phyloP scores from a whole-genome alignment of 2,329 filamentous ascomycete genomes.

The Ambrosiella cleistominuta region DNA sequence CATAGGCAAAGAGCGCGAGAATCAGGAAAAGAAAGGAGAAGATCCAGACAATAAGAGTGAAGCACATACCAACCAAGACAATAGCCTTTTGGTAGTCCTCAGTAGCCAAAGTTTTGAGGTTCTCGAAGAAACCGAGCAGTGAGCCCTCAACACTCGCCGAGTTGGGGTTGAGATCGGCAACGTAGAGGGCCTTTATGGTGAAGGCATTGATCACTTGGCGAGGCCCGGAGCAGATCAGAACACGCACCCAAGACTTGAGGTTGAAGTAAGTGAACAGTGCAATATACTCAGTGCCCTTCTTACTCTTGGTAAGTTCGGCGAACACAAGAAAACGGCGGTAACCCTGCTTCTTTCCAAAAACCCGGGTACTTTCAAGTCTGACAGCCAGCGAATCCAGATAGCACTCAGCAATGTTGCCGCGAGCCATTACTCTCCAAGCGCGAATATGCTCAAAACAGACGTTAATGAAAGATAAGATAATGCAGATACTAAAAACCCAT shows the following conservation, averaged over 20 bases:
- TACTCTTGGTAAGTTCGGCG: slow-evolving; percentile 74
- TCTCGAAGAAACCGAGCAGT: slow-evolving; percentile 64
- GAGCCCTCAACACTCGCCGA: slow-evolving; percentile 38
- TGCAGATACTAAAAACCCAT: slow-evolving; percentile 90
- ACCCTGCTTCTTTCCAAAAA: slow-evolving; percentile 44
- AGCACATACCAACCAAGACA: slow-evolving; percentile 79
- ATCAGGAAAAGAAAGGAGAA: slow-evolving; percentile 61
- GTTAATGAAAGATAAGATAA: slow-evolving; percentile 76
- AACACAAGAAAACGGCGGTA: slow-evolving; percentile 89
- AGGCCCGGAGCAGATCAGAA: slow-evolving; percentile 79
- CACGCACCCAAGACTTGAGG: slow-evolving; percentile 66
- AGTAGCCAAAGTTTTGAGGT: slow-evolving; percentile 55
- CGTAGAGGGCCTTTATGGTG: slow-evolving; percentile 72
- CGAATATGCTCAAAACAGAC: slow-evolving; percentile 63
- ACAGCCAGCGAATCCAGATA: slow-evolving; percentile 81
- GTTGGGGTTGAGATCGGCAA: slow-evolving; percentile 39
- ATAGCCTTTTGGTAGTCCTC: slow-evolving; percentile 62
- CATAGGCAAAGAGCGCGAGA: slow-evolving; percentile 59
- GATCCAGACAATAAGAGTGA: slow-evolving; percentile 78
- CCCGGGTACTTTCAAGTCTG: slow-evolving; percentile 64
- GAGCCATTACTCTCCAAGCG: slow-evolving; percentile 62
- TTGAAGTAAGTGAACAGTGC: slow-evolving; percentile 82
- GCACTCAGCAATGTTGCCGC: slow-evolving; percentile 75
- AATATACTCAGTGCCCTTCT: slow-evolving; percentile 77
- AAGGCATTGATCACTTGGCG: slow-evolving; percentile 81